Evolutionary conservation across 2,329 filamentous ascomycete genomes (phyloP), one percentile per base, ranked within the genome.

Genomic region (Fusarium lateritium): DNA sequence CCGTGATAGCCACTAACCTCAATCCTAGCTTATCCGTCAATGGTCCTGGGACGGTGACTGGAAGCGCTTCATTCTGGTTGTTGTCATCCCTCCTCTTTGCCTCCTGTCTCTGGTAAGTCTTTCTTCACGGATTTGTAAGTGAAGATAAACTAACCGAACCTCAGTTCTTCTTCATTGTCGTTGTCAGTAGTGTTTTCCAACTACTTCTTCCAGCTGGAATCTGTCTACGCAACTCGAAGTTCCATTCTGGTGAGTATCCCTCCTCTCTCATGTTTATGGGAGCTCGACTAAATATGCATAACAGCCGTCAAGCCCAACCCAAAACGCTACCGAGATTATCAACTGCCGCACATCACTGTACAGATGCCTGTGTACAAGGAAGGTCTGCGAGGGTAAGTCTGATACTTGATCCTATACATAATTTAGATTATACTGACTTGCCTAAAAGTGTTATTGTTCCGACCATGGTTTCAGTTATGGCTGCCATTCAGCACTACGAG

Each of bases 401-500:
- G 3, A 11, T 5, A 7, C n/a, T 2, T 11, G 2, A 6, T 13
- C n/a, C n/a, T n/a, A n/a, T n/a, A n/a, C n/a, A n/a, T n/a, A n/a
- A n/a, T n/a, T n/a, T n/a, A n/a, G n/a, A n/a, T n/a, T n/a, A n/a
- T n/a, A 39, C 46, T 71, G 26, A 71, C 45, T 11, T 0, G n/a
- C n/a, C n/a, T n/a, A n/a, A 7, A 2, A 73, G 71, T 54, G 75
- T 87, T 73, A 88, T 89, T 67, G 80, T 82, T 45, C 86, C 87
- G 0, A 89, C 86, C 0, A 82, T 89, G 43, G 80, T 83, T 21
- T 88, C 85, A 5, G 76, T 89, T 34, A 87, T 87, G 73, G 82
- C 83, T 15, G 87, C 86, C 19, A 88, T 89, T 63, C 85, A 85
- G 36, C 86, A 86, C 14, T 89, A 89, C 67, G 86, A 88, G 68